A percentile compares a stretch with the other conserved stretches of the same genome.
Evolutionary conservation across 2,329 filamentous ascomycete species (phyloP).

Genomic region (Cladophialophora carrionii): DNA sequence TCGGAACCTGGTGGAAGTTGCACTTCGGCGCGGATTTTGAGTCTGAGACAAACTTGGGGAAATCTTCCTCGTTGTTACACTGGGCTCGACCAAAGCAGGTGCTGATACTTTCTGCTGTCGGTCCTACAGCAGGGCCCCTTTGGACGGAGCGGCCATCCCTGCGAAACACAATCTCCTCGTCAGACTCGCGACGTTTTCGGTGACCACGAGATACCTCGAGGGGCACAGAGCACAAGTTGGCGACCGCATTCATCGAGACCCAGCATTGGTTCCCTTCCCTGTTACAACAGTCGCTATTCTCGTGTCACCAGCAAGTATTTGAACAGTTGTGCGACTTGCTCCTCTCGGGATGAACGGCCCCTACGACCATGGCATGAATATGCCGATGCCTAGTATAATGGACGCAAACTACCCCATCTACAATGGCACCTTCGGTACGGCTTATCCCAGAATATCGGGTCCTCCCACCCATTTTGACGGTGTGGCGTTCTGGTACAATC

Average conservation of each 20-base stretch:
- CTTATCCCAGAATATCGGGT: conserved; percentile 33
- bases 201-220: conserved; percentile 15
- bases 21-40: background rate
- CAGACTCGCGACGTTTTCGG: background rate
- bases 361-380: conserved; percentile 36
- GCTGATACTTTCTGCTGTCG: background rate
- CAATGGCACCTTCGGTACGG: conserved; percentile 39
- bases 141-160: background rate
- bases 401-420: conserved; percentile 33
- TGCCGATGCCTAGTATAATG: conserved; percentile 34
- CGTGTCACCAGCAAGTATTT: conserved; percentile 19
- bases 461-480: conserved; percentile 46
- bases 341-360: conserved; percentile 35
- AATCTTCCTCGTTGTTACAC: conserved; percentile 21
- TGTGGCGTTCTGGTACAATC: conserved; percentile 51
- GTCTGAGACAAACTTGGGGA: conserved; percentile 18
- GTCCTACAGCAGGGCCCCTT: conserved; percentile 5
- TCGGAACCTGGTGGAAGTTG: conserved; percentile 2
- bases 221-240: conserved; percentile 1
- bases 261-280: conserved; percentile 4
- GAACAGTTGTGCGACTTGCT: conserved; percentile 22
- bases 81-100: conserved; percentile 10
- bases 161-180: conserved; percentile 17
- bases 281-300: conserved; percentile 1
- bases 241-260: background rate